Evolutionary conservation across 2,329 filamentous ascomycete genomes (phyloP), one percentile per base, ranked within the genome.

Genomic region (Fragosphaeria purpurea): DNA sequence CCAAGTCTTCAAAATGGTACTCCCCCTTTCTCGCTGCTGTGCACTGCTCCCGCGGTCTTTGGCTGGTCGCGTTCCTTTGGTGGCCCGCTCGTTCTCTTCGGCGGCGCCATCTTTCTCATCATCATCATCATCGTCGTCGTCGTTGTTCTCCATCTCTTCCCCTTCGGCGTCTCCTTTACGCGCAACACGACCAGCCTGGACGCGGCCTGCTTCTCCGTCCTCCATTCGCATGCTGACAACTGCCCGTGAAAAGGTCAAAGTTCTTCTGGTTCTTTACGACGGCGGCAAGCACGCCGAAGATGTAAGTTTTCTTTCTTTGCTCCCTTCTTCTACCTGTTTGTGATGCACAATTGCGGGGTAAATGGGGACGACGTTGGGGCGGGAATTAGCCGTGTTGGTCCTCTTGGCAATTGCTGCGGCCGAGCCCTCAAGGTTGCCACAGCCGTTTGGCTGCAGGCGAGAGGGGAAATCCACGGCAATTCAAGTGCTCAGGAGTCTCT

Each of bases 181-280:
- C 6, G 30, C 31, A n/a, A 7, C 10, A 8, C 30, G 31, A 13
- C 41, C 50, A n/a, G 37, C 45, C 41, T 44, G 45, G 50, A 48
- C 22, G 32, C 41, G 46, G 8, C 46, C 42, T 12, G 31, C 47
- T 31, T 37, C 41, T 11, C 22, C 45, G n/a, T 45, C 41, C 7
- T 13, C 22, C 39, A n/a, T 34, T 61, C 79, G 80, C 72, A 79
- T 70, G 70, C 73, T 77, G 64, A 76, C 74, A 61, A 68, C 68
- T 55, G 56, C 60, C 61, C 67, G 64, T 65, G 66, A 71, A 70
- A 68, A 96, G 89, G 90, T 90, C 75, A 96, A 96, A 77, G 87
- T 96, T 73, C 84, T 96, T 67, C 77, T 90, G 66, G 87, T 95
- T 62, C 80, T 95, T 61, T 96, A 96, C 77, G 90, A 96, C 72